phyloP scores from a whole-genome alignment of 306 rosid species.

The Fragaria vesca region DNA sequence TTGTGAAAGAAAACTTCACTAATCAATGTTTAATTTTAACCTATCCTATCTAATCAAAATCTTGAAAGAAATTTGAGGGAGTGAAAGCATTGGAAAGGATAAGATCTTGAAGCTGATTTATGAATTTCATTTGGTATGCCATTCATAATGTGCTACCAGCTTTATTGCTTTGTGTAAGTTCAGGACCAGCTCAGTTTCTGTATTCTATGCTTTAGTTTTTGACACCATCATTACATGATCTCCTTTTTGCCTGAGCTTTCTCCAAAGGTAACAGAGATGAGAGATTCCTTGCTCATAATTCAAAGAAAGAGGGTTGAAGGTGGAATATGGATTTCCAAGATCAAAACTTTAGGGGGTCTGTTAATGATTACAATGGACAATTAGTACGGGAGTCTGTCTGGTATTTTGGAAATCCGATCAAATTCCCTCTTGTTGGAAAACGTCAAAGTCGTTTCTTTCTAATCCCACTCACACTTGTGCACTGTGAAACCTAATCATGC shows the following conservation, averaged over 20 bases:
- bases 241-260: constrained; percentile 43
- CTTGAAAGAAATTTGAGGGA: constrained; percentile 23
- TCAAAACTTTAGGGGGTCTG: constrained; percentile 31
- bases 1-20: constrained; percentile 10
- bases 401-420: constrained; percentile 25
- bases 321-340: constrained; percentile 46
- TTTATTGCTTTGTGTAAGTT: constrained; percentile 30
- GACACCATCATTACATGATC: constrained; percentile 49
- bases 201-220: constrained; percentile 35
- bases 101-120: constrained; percentile 27
- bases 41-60: constrained; percentile 10
- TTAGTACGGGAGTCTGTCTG: constrained; percentile 36
- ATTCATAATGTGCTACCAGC: constrained; percentile 28
- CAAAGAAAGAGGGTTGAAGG: constrained; percentile 31
- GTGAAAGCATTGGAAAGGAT: constrained; percentile 22
- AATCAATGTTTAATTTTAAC: constrained; percentile 3
- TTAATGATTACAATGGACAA: constrained; percentile 37
- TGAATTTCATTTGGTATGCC: constrained; percentile 33
- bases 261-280: constrained; percentile 51
- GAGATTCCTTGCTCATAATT: constrained; percentile 50
- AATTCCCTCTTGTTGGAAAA: constrained; percentile 24
- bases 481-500: constrained; percentile 30
- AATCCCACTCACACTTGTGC: constrained; percentile 14
- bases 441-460: constrained; percentile 26
- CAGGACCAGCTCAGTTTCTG: constrained; percentile 34